Evolutionary conservation across 306 rosid species (phyloP), one percentile per base, ranked within the genome.

Genomic region (Acmispon strigosus): DNA sequence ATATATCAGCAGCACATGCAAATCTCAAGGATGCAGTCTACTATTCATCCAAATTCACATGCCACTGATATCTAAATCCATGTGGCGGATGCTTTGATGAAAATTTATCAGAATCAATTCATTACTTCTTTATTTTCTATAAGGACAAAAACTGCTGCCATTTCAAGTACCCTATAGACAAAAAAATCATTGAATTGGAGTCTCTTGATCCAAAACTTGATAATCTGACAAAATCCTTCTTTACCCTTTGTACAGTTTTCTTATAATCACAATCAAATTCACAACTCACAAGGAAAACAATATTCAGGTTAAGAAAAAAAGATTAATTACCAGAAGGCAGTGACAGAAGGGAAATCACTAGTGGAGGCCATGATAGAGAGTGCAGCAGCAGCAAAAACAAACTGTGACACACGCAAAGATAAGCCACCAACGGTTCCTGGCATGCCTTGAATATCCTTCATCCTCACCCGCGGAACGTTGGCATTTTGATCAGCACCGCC

Each of bases 381-480:
- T 10, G 98, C 88, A 15, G 87, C 90, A 68, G 86, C 84, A 36
- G 96, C 83, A 48, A 90, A 90, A 50, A 82, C 66, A 69, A 93
- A 73, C 86, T 90, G 97, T 17, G 69, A 57, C 14, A 86, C 51
- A 50, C 97, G 89, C 73, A 93, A 45, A 62, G 62, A 80, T 2
- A 93, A 81, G 44, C 98, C 98, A 22, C 92, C 89, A 6, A 78
- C 80, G 2, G 98, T 93, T 77, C 97, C 98, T 8, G 97, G 96
- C 98, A 93, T 93, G 42, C 98, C 98, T 55, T 86, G 92, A 3
- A 88, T 55, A 67, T 88, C 94, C 73, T 88, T 90, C 96, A 90
- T 87, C 84, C 98, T 83, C 78, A 81, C 86, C 66, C 89, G 74
- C 5, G 87, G 89, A 19, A 77, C 84, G 78, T 81, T 80, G 7